Percentiles rank a stretch among this genome's conserved stretches.
These are phyloP conservation scores for Orbilia oligospora DNA, from an alignment of 2,329 filamentous ascomycete species.

Conservation along the genomic window DNA sequence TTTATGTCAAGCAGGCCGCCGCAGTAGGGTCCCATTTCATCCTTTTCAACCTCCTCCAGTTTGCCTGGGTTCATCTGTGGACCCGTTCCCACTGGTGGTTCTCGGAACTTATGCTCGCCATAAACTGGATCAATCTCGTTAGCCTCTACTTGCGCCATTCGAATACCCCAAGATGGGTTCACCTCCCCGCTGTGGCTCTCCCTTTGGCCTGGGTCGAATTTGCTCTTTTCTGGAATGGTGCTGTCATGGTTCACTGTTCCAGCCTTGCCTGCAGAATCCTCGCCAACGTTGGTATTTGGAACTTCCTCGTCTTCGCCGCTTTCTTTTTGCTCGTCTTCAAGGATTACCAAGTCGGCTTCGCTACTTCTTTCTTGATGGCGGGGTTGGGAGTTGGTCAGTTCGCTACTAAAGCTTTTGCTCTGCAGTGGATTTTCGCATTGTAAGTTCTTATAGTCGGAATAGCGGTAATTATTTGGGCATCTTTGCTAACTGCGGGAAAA, in stretches of 20 bases:
- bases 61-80: conserved; percentile 87
- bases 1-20: conserved; percentile 77
- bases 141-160: conserved; percentile 85
- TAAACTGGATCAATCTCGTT: conserved; percentile 86
- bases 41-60: conserved; percentile 81
- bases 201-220: conserved; percentile 90
- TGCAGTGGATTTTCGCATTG: conserved; percentile 95
- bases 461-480: background rate
- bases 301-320: conserved; percentile 80
- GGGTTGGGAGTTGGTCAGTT: conserved; percentile 79
- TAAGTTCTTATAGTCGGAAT: conserved; percentile 31
- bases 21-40: conserved; percentile 88
- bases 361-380: conserved; percentile 39
- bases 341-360: conserved; percentile 71
- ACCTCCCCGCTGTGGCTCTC: conserved; percentile 80
- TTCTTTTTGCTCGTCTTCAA: conserved; percentile 83
- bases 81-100: conserved; percentile 81
- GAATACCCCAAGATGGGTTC: conserved; percentile 80
- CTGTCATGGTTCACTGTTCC: conserved; percentile 81
- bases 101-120: conserved; percentile 80
- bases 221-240: conserved; percentile 89
- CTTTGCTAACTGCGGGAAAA: conserved; percentile 3
- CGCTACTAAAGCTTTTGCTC: conserved; percentile 70
- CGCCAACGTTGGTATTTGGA: conserved; percentile 91
- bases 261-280: conserved; percentile 80